These are phyloP conservation scores for Hanseniaspora meyeri DNA, from an alignment of 805 yeast genomes.

Conservation along the genomic window DNA sequence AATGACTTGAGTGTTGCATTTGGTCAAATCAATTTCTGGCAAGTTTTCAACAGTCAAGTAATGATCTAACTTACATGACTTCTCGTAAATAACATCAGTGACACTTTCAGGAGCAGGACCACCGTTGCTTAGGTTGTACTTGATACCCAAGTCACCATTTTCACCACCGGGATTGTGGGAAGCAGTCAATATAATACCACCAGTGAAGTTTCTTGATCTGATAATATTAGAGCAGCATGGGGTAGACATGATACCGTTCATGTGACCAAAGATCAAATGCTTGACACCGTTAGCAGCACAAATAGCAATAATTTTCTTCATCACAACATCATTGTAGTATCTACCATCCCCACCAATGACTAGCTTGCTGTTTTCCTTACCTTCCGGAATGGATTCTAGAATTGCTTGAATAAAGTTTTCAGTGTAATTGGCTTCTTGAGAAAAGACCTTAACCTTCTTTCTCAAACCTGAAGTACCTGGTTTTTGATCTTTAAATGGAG, in stretches of 20 bases:
- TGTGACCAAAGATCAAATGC: slow-evolving; percentile 73
- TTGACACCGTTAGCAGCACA: slow-evolving; percentile 85
- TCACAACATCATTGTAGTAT: slow-evolving; percentile 69
- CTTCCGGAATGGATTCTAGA: slow-evolving; percentile 81
- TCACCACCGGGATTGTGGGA: slow-evolving; percentile 98
- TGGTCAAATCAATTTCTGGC: slow-evolving; percentile 51
- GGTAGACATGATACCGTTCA: slow-evolving; percentile 72
- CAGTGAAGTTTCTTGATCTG: slow-evolving; percentile 62
- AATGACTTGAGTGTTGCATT: slow-evolving; percentile 34
- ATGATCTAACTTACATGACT: slow-evolving; percentile 42
- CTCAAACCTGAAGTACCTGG: slow-evolving; percentile 97
- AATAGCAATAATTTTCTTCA: slow-evolving; percentile 69
- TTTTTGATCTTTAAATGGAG: slow-evolving; percentile 77
- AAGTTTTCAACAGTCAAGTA: slow-evolving; percentile 51
- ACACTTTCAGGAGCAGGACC: slow-evolving; percentile 97
- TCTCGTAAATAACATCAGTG: slow-evolving; percentile 73
- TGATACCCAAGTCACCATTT: slow-evolving; percentile 80
- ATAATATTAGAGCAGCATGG: slow-evolving; percentile 95
- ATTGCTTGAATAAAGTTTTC: slow-evolving; percentile 90
- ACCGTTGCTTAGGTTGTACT: slow-evolving; percentile 87
- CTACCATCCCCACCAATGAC: slow-evolving; percentile 98
- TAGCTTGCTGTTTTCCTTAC: slow-evolving; percentile 55
- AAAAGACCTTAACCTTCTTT: slow-evolving; percentile 77
- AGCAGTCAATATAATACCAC: slow-evolving; percentile 92
- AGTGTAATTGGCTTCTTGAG: slow-evolving; percentile 59